These are phyloP conservation scores for Bolboschoenus planiculmis DNA, from an alignment of 176 grass and related monocot genomes.

Conservation along the genomic window DNA sequence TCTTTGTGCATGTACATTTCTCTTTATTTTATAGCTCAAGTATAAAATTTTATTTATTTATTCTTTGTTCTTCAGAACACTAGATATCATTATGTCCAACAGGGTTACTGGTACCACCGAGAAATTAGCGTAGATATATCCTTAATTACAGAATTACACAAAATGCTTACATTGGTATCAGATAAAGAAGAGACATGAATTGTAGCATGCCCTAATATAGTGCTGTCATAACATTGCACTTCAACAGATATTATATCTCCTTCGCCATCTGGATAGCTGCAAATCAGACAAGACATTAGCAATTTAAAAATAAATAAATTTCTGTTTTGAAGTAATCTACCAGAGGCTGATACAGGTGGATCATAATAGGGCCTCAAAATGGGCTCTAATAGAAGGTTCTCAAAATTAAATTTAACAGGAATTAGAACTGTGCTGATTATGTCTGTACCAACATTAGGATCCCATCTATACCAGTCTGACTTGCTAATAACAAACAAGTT, in stretches of 20 bases:
- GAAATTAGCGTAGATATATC: background rate
- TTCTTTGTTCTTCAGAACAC: background rate
- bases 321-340: background rate
- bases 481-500: background rate
- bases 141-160: background rate
- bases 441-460: background rate
- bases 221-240: conserved; percentile 62
- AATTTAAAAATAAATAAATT: background rate
- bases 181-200: conserved; percentile 62
- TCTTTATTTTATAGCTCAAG: background rate
- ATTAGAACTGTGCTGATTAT: background rate
- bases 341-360: background rate
- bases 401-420: background rate
- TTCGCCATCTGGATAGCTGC: conserved; percentile 69
- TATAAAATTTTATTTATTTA: background rate
- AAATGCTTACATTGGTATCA: conserved; percentile 63
- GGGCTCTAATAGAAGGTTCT: background rate
- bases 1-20: background rate
- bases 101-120: background rate
- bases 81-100: background rate
- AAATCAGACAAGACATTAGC: conserved; percentile 16
- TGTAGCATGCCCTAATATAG: conserved; percentile 52
- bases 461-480: background rate
- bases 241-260: conserved; percentile 66
- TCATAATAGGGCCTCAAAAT: background rate